Evolutionary conservation across 352 stramenopile species (phyloP), one percentile per base, ranked within the genome.

Genomic region (Phytophthora rubi): DNA sequence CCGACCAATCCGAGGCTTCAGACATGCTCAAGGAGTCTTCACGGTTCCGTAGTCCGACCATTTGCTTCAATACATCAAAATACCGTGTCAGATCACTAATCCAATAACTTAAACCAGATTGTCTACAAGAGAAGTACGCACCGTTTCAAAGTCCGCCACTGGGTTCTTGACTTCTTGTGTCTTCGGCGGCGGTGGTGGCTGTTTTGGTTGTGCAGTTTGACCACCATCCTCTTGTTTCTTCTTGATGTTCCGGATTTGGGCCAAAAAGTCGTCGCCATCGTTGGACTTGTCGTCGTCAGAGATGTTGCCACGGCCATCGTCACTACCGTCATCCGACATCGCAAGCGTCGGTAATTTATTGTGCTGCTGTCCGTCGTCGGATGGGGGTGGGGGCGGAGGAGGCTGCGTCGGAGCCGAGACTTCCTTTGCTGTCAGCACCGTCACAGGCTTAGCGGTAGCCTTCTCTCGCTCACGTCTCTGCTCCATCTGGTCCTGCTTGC

Each of bases 1-100:
- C 89, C 21, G 89, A 96, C 89, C 89, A 96, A 63, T 96, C 89
- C 3, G 89, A 96, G 6, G 86, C 85, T 67, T 94, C 86, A 13
- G 87, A 95, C 80, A 96, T 82, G 52, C 84, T 92, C 54, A 96
- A 59, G 32, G 89, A 96, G 59, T 91, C 86, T 32, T 79, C 71
- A 21, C 86, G 85, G 59, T 91, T 76, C n/a, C 88, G 87, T 16
- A 96, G 57, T 28, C 89, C 89, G 42, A 90, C 68, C 74, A 96
- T 95, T 92, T 94, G 86, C 89, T 96, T 64, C 61, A 78, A 37
- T 47, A 74, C 30, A 30, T 37, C n/a, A 60, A 13, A 60, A 56
- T 8, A 23, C 6, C 18, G 16, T 16, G 54, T 35, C 53, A 45
- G 16, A 59, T 51, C 23, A 37, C 13, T 45, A 15, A 13, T 33